Evolutionary conservation across 169 alveolate genomes (phyloP), one percentile per base, ranked within the genome.

Genomic region (Plasmodium chabaudi): DNA sequence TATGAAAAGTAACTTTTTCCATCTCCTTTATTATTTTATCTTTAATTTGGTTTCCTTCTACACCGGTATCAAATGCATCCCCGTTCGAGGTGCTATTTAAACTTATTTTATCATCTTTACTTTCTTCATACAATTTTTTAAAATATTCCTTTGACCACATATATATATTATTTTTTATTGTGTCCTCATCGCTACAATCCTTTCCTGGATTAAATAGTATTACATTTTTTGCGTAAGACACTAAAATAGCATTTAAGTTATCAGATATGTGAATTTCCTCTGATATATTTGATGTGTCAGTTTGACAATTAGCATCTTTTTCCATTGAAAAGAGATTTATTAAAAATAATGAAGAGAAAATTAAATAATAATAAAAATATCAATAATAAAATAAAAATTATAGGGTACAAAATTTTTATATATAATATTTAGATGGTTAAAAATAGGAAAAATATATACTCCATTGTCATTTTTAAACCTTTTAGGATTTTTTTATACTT

Each of bases 71-170:
- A 21, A 34, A 63, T n/a, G 65, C n/a, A 12, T 63, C 71, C 39
- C 15, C 13, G 34, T n/a, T 23, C 4, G 34, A 57, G 55, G 12
- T 27, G 3, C 49, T 42, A 12, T 74, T 27, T 17, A 34, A 9
- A 17, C 19, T 60, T 9, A 15, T 74, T 13, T 25, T 51, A 56
- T 63, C 72, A 17, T 15, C 47, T 49, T 60, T 71, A 67, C 57
- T 55, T 55, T 82, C 84, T 13, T 82, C 86, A 57, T 25, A 57
- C 55, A 82, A 69, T 49, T 69, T 69, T 57, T 77, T 68, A 68
- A 82, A 82, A 70, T 82, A 82, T 61, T 82, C 68, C 67, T 51
- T 82, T 42, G 90, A 82, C 90, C 90, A 82, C 69, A 55, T 64
- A 47, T 82, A 82, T 67, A 49, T 55, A 15, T 25, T 68, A 57